Base-by-base conservation (phyloP, 2,329 filamentous ascomycete species). In the Stachybotrys chlorohalonatus region DNA sequence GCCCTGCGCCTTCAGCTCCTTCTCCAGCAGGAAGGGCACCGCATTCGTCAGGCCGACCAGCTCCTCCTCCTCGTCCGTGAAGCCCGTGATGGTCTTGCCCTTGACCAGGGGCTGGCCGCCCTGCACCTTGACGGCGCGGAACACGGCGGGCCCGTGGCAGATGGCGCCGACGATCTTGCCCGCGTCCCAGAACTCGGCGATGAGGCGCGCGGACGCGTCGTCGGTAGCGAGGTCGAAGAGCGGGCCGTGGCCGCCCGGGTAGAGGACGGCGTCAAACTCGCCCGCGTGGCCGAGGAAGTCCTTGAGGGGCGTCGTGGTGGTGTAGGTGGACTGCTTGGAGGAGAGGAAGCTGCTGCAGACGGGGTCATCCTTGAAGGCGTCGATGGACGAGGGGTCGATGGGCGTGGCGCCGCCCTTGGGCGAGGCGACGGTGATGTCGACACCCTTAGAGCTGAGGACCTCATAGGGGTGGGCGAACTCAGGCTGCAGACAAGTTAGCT, bases 171-270 rank as follows among this genome's bases (percentile, higher is more conserved):
- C 78, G 54, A 83, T 74, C 74, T 87, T 87, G 58, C 77, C 80
- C 3, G 77, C 75, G 46, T 73, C 70, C 62, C 76, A 79, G 66
- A 89, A 87, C 66, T 87, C 82, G 57, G 74, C 70, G 62, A 85
- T 82, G 42, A 89, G 70, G 57, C 77, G 71, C 59, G 83, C 79
- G 31, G 80, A 84, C n/a, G 74, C 72, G 17, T 70, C 58, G 64
- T 86, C 79, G 55, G 72, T 71, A 54, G 77, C 78, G 16, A 89
- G 80, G 65, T 89, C 85, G 68, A 79, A 87, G 82, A 89, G 85
- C 62, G 85, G 80, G 56, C 79, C 80, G 71, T 83, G 79, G 52
- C 80, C 80, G 58, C 80, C 80, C 1, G 79, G 79, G 69, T 74
- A 80, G 67, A 81, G 80, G 60, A 82, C 52, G 39, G 83, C 86